A percentile compares a stretch with the other conserved stretches of the same genome.
Evolutionary conservation across 2,329 filamentous ascomycete genomes (phyloP).

Genomic region (Elsinoe arachidis): DNA sequence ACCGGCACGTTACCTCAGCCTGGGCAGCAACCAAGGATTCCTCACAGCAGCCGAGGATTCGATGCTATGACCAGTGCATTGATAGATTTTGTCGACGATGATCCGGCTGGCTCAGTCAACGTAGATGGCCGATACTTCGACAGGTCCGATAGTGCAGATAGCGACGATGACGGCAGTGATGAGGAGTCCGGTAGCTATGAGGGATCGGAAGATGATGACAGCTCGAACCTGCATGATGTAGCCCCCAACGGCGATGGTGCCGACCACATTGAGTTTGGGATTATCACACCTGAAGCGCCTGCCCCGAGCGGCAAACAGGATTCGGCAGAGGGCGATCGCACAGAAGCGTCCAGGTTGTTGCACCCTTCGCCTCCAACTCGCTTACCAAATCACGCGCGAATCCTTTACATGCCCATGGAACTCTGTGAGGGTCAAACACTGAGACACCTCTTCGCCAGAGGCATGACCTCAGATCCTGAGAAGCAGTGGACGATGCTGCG

Average conservation of each 20-base stretch:
- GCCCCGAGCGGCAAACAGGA: not conserved
- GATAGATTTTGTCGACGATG: constrained; percentile 68
- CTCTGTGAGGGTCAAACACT: constrained; percentile 92
- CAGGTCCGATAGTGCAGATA: constrained; percentile 23
- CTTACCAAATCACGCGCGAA: constrained; percentile 49
- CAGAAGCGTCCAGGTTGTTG: constrained; percentile 19
- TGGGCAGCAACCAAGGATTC: no score
- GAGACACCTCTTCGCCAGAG: constrained; percentile 73
- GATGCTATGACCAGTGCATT: constrained; percentile 87
- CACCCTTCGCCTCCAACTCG: constrained; percentile 39
- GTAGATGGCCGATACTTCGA: constrained; percentile 34
- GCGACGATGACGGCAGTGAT: constrained; percentile 33
- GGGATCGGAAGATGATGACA: constrained; percentile 22
- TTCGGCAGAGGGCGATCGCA: not conserved
- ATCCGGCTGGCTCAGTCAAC: constrained; percentile 25
- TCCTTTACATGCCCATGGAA: constrained; percentile 97
- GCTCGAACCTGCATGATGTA: no score
- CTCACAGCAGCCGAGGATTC: constrained; percentile 62
- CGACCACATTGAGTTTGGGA: constrained; percentile 20
- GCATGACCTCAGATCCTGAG: constrained; percentile 62
- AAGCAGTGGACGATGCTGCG: constrained; percentile 86
- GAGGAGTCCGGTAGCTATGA: constrained; percentile 33
- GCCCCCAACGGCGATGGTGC: not conserved
- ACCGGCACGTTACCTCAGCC: no score
- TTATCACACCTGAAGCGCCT: not conserved